These are phyloP conservation scores for Chionographis japonica DNA, from an alignment of 106 monocot species.

Conservation along the genomic window DNA sequence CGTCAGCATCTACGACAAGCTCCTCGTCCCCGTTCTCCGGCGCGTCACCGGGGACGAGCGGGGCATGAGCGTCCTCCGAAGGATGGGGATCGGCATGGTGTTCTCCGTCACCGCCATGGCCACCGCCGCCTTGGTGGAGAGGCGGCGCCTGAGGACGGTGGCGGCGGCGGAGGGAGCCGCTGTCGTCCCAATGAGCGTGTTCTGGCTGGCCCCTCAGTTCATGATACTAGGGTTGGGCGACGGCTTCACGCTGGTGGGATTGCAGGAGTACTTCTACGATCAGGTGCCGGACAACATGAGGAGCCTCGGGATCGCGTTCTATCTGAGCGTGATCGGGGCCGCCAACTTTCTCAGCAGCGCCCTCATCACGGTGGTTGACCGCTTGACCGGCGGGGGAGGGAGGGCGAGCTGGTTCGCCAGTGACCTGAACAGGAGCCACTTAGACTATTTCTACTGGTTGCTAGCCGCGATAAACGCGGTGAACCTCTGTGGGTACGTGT, in stretches of 20 bases:
- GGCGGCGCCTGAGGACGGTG: conserved; percentile 20
- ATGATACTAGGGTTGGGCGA: conserved; percentile 65
- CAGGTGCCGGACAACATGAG: conserved; percentile 80
- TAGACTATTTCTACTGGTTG: conserved; percentile 55
- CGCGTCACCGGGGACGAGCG: conserved; percentile 40
- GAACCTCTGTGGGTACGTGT: conserved; percentile 33
- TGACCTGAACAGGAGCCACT: conserved; percentile 42
- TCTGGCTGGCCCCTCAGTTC: conserved; percentile 79
- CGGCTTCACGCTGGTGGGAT: conserved; percentile 59
- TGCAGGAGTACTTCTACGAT: conserved; percentile 85
- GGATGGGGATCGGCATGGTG: conserved; percentile 64
- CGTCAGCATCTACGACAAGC: conserved; percentile 54
- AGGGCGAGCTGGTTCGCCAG: conserved; percentile 50
- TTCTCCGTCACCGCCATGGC: conserved; percentile 38
- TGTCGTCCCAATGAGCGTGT: conserved; percentile 35
- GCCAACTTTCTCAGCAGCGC: conserved; percentile 56
- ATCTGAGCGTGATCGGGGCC: conserved; percentile 58
- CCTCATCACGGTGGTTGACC: conserved; percentile 48
- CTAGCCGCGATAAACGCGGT: conserved; percentile 21
- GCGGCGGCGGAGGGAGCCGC: background rate
- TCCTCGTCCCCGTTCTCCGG: conserved; percentile 54
- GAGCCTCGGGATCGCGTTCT: conserved; percentile 73
- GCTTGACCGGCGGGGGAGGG: conserved; percentile 16
- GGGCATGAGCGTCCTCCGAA: conserved; percentile 55
- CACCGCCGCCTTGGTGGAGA: conserved; percentile 44